phyloP scores from a whole-genome alignment of 83 land plant genomes.

The Picea engelmannii region DNA sequence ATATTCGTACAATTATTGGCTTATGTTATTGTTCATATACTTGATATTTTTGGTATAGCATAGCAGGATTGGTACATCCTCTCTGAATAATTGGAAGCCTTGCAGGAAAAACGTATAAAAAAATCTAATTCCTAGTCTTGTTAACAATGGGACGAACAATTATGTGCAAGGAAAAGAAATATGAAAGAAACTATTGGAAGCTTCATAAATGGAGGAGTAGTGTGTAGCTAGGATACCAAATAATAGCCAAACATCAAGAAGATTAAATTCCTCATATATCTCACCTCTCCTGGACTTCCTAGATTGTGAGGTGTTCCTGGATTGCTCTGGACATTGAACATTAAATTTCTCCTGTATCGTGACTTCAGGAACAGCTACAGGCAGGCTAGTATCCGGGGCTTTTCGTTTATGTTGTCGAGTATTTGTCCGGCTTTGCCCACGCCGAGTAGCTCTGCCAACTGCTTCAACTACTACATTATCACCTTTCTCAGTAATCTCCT shows the following conservation, averaged over 20 bases:
- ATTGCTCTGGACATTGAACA: background rate
- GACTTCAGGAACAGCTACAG: background rate
- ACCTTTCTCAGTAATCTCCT: slow-evolving; percentile 9
- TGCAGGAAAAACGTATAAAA: background rate
- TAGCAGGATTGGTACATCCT: background rate
- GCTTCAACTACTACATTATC: slow-evolving; percentile 11
- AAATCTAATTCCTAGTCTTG: background rate
- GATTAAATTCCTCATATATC: background rate
- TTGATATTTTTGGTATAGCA: too few species aligned
- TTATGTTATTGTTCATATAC: too few species aligned
- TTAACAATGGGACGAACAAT: background rate
- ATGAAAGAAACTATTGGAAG: background rate
- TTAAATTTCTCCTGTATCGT: background rate
- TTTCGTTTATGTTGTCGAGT: slow-evolving; percentile 13
- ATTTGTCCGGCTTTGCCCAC: slow-evolving; percentile 8
- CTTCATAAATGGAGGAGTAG: background rate
- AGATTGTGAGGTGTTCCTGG: background rate
- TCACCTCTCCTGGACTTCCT: slow-evolving; percentile 6
- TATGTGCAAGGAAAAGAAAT: background rate
- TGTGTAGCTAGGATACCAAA: background rate
- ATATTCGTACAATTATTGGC: too few species aligned
- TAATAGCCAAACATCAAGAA: background rate
- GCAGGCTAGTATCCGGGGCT: slow-evolving; percentile 3
- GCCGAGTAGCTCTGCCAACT: background rate
- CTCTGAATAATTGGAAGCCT: background rate